Percentiles rank a stretch among this genome's conserved stretches.
These are phyloP conservation scores for Fusarium oligoseptatum DNA, from an alignment of 2,329 filamentous ascomycete genomes.

Conservation along the genomic window DNA sequence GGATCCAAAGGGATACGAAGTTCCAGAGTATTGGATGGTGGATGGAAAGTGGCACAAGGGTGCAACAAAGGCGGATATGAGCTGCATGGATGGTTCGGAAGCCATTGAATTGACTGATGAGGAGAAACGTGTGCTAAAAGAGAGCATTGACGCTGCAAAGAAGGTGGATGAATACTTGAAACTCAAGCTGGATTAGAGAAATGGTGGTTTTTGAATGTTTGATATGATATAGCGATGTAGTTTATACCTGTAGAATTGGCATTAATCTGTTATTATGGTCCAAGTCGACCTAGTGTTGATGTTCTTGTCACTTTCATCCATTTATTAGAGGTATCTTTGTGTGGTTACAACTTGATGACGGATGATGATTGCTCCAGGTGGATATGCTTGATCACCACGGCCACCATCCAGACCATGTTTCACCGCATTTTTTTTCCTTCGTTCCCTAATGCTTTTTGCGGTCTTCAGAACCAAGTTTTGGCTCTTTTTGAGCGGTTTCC, in stretches of 20 bases:
- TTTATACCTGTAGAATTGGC: not conserved
- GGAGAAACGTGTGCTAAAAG: slow-evolving; percentile 13
- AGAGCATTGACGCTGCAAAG: slow-evolving; percentile 25
- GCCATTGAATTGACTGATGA: slow-evolving; percentile 4
- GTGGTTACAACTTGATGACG: not conserved
- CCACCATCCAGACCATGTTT: too few relatives aligned
- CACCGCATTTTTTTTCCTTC: too few relatives aligned
- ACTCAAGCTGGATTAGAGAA: not conserved
- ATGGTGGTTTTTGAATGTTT: not conserved
- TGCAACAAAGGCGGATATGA: slow-evolving; percentile 48
- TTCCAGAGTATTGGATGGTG: slow-evolving; percentile 56
- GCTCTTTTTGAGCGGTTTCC: too few relatives aligned
- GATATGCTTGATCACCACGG: too few relatives aligned
- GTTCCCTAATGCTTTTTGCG: too few relatives aligned
- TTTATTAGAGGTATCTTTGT: not conserved
- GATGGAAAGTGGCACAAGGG: slow-evolving; percentile 54
- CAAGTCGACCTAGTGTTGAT: not conserved
- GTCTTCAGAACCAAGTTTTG: too few relatives aligned
- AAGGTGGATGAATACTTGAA: slow-evolving; percentile 18
- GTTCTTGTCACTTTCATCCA: not conserved
- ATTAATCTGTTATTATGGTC: not conserved
- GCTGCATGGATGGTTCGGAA: slow-evolving; percentile 50
- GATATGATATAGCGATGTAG: not conserved
- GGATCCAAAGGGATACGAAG: slow-evolving; percentile 45
- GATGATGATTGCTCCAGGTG: too few relatives aligned